Percentiles rank a stretch among this genome's conserved stretches.
Evolutionary conservation across 192 early-diverging fungal genomes (phyloP).

Genomic region (Umbelopsis vinacea): DNA sequence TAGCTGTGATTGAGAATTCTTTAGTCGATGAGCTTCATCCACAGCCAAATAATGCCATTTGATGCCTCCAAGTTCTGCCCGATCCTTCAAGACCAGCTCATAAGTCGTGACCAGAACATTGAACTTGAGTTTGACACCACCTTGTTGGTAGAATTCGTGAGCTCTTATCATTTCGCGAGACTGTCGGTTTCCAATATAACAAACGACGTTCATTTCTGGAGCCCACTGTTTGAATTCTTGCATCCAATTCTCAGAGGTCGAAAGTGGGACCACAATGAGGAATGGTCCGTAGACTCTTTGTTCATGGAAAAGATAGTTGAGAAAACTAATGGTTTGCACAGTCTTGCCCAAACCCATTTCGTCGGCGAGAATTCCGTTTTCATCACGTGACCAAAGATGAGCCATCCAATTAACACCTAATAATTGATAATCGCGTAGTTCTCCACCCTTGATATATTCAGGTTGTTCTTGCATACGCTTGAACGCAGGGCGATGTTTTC

Average conservation of each 20-base stretch:
- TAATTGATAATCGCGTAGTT: conserved; percentile 92
- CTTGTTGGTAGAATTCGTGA: conserved; percentile 81
- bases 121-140: conserved; percentile 65
- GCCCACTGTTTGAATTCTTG: conserved; percentile 94
- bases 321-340: conserved; percentile 90
- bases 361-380: conserved; percentile 95
- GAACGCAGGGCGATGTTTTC: conserved; percentile 71
- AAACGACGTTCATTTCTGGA: conserved; percentile 88
- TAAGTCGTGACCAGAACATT: conserved; percentile 94
- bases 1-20: conserved; percentile 89
- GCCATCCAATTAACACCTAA: conserved; percentile 96
- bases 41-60: conserved; percentile 93
- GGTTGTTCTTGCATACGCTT: conserved; percentile 79
- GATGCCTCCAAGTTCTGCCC: conserved; percentile 75
- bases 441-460: conserved; percentile 80
- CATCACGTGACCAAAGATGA: conserved; percentile 87
- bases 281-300: conserved; percentile 90
- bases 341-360: conserved; percentile 97
- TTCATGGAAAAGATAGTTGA: conserved; percentile 86
- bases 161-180: conserved; percentile 86
- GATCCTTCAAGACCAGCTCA: conserved; percentile 91
- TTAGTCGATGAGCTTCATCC: conserved; percentile 96
- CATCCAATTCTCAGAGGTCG: conserved; percentile 94
- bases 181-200: conserved; percentile 83
- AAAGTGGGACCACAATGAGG: conserved; percentile 92